Conservation (phyloP, 305 asterid species). For the Solanum hybrid region DNA sequence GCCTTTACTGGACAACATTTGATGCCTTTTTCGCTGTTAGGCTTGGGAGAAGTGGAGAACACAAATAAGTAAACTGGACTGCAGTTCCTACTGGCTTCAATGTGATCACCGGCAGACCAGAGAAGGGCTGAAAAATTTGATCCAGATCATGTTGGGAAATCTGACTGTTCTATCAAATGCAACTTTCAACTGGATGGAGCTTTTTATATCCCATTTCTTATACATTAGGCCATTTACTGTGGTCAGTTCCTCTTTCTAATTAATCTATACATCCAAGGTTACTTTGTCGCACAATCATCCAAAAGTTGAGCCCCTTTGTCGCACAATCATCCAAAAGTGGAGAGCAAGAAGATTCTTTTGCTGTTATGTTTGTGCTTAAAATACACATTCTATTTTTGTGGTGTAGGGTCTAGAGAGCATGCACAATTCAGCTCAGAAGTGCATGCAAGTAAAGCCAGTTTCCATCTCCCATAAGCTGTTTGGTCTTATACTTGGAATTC, state of each 20-base stretch:
- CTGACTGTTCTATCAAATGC: constrained; percentile 51
- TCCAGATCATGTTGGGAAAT: constrained; percentile 87
- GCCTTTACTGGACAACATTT: constrained; percentile 1
- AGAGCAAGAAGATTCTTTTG: background rate
- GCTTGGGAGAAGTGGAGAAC: constrained; percentile 98
- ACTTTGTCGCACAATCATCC: background rate
- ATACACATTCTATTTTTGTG: constrained; percentile 7
- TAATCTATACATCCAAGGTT: background rate
- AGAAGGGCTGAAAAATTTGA: constrained; percentile 72
- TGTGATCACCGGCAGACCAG: constrained; percentile 77
- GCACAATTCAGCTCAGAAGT: constrained; percentile 78
- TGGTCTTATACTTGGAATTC: constrained; percentile 69
- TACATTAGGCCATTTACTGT: constrained; percentile 83
- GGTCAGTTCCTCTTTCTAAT: constrained; percentile 34
- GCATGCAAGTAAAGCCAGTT: constrained; percentile 65
- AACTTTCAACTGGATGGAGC: constrained; percentile 88
- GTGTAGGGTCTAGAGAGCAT: constrained; percentile 84
- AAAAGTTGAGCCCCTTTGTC: background rate
- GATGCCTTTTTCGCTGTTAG: constrained; percentile 31
- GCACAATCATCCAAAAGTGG: background rate
- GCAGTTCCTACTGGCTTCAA: constrained; percentile 87
- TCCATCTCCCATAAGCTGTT: constrained; percentile 63
- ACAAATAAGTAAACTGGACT: constrained; percentile 79
- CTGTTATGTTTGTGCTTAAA: background rate
- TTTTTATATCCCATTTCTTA: constrained; percentile 70